Conservation (phyloP, 2,329 filamentous ascomycete genomes). For the Gnomoniopsis smithogilvyi region DNA sequence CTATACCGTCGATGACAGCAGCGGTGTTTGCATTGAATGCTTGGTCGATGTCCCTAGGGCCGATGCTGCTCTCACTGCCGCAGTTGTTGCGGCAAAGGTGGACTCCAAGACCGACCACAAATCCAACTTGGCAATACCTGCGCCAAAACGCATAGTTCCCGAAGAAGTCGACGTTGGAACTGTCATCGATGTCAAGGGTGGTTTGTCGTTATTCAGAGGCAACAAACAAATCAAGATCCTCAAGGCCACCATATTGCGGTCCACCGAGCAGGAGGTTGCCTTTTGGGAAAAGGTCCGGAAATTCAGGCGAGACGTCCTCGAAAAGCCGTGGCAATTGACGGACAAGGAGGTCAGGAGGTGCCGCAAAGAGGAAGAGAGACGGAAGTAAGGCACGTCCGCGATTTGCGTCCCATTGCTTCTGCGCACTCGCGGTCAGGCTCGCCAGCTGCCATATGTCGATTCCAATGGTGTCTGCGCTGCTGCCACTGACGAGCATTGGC, state of each 20-base stretch:
- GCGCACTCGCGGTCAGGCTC: background rate
- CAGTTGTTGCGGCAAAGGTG: background rate
- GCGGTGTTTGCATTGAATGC: slow-evolving; percentile 56
- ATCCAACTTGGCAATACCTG: background rate
- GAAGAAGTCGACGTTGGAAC: slow-evolving; percentile 46
- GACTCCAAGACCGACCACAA: background rate
- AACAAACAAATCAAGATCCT: slow-evolving; percentile 51
- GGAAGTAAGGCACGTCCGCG: slow-evolving; percentile 12
- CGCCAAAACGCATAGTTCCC: slow-evolving; percentile 15
- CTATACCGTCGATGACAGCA: slow-evolving; percentile 64
- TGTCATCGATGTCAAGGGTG: slow-evolving; percentile 57
- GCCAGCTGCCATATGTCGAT: too few species aligned
- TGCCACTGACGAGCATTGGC: too few species aligned
- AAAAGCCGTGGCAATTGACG: slow-evolving; percentile 52
- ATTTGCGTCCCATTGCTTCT: background rate
- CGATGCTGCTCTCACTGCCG: slow-evolving; percentile 4
- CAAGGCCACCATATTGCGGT: slow-evolving; percentile 43
- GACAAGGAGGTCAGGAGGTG: slow-evolving; percentile 47
- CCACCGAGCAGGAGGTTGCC: slow-evolving; percentile 54
- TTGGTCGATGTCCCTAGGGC: slow-evolving; percentile 25
- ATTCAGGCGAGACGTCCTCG: slow-evolving; percentile 50
- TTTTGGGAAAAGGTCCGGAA: slow-evolving; percentile 55
- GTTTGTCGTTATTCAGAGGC: slow-evolving; percentile 43
- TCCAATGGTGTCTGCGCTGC: too few species aligned
- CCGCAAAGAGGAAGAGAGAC: slow-evolving; percentile 41